Percentiles rank a stretch among this genome's conserved stretches.
Conservation (phyloP, 176 grass and related monocot species). For the Juncus inflexus region DNA sequence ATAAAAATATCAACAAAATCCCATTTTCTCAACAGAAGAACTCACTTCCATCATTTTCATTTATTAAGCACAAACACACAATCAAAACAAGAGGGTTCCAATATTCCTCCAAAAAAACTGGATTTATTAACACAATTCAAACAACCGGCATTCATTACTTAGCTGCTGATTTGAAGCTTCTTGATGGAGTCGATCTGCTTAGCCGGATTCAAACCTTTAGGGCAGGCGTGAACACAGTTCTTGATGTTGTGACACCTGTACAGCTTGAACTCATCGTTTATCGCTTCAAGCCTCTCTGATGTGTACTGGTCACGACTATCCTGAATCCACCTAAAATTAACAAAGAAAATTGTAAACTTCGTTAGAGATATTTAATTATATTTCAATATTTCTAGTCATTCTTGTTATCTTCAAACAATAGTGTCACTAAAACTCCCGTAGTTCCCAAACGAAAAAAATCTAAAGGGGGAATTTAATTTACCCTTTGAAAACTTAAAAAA, state of each 20-base stretch:
- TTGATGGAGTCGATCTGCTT: slow-evolving; percentile 92
- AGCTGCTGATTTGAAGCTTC: slow-evolving; percentile 59
- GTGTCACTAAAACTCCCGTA: no score
- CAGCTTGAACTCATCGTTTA: slow-evolving; percentile 98
- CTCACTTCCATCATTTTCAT: slow-evolving; percentile 11
- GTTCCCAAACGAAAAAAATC: no score
- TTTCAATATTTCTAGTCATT: no score
- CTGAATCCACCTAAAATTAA: slow-evolving; percentile 69
- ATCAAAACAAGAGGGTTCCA: slow-evolving; percentile 10
- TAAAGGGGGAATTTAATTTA: no score
- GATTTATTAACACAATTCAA: neutral
- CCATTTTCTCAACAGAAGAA: neutral
- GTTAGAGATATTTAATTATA: no score
- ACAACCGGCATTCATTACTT: no score
- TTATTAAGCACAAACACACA: slow-evolving; percentile 11
- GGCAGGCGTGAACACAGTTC: slow-evolving; percentile 90
- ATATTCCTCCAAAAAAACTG: slow-evolving; percentile 7
- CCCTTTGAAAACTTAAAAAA: no score
- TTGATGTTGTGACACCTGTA: slow-evolving; percentile 95
- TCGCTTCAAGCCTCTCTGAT: slow-evolving; percentile 69
- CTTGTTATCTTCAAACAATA: no score
- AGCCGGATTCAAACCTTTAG: slow-evolving; percentile 83
- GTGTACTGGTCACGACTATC: slow-evolving; percentile 98
- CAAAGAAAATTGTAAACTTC: no score
- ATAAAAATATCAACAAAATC: no score